These are phyloP conservation scores for Macrocybe gigantea DNA, from an alignment of 768 basidiomycete genomes.

Conservation along the genomic window DNA sequence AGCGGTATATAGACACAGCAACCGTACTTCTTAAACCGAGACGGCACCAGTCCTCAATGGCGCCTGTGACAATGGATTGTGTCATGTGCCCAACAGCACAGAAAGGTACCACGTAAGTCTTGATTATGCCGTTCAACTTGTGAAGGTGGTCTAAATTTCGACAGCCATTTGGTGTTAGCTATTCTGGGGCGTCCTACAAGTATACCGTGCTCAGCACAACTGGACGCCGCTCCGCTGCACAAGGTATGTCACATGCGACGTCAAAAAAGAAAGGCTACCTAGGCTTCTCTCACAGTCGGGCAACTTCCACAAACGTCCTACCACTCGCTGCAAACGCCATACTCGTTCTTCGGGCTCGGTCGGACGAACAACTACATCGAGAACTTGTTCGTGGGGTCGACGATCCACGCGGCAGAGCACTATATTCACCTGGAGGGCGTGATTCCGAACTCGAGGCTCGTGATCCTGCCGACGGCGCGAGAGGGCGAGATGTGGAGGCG, in stretches of 20 bases:
- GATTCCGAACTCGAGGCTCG: slow-evolving; percentile 94
- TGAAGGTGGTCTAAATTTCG: slow-evolving; percentile 2
- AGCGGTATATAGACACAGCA: slow-evolving; percentile 13
- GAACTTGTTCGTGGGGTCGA: slow-evolving; percentile 94
- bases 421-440: slow-evolving; percentile 94
- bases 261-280: slow-evolving; percentile 2
- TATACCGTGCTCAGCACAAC: slow-evolving; percentile 93
- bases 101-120: slow-evolving; percentile 67
- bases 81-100: slow-evolving; percentile 55
- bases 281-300: slow-evolving; percentile 46
- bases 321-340: slow-evolving; percentile 85
- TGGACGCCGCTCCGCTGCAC: slow-evolving; percentile 83
- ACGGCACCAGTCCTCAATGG: slow-evolving; percentile 74
- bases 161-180: slow-evolving; percentile 91
- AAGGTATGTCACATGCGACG: slow-evolving; percentile 43
- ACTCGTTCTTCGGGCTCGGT: slow-evolving; percentile 94
- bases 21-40: background rate
- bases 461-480: slow-evolving; percentile 76
- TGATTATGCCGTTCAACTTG: slow-evolving; percentile 1
- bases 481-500: slow-evolving; percentile 70
- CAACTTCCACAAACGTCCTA: slow-evolving; percentile 94
- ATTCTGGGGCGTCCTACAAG: slow-evolving; percentile 93
- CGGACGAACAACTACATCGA: slow-evolving; percentile 99
- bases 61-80: slow-evolving; percentile 82
- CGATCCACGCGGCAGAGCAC: slow-evolving; percentile 63